Base-by-base conservation (phyloP, 2,329 filamentous ascomycete species). In the Penicillium sp. region DNA sequence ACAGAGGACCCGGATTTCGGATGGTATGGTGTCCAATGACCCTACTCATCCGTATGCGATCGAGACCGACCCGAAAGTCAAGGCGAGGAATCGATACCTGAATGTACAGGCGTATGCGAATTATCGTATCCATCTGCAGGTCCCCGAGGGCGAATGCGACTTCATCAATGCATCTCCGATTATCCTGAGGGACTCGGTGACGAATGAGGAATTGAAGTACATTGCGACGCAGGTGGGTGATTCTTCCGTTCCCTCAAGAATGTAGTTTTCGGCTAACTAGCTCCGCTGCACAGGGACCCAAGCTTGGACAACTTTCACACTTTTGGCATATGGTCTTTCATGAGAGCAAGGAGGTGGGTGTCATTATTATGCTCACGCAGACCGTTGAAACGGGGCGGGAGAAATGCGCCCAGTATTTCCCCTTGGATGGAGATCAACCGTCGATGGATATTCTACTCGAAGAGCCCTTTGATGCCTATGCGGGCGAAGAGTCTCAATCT, bases 291-390 rank as follows among this genome's bases (percentile, higher is more conserved):
- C 13, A 88, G 78, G 95, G 95, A 0, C 95, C 95, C 6, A 96
- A 93, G 69, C 75, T 82, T 58, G 84, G 85, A 26, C 91, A 90
- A 16, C 82, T 89, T 54, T 85, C 88, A 64, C 92, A 96, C 70
- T 90, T 96, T 63, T 99, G 93, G 91, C 91, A 95, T 70, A 99
- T 99, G 95, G 81, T 97, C 35, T 90, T 91, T 72, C 88, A 96
- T 68, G 91, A 96, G 74, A 85, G 81, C n/a, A 75, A 77, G 26
- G 86, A 88, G 46, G 86, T 89, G 2, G 92, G 87, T 1, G 91
- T 98, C 55, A 88, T 98, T 53, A 88, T 98, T 56, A 97, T 98
- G 91, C 85, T 99, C 61, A 99, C 93, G 2, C 91, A 92, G 71
- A 93, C 92, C 26, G 83, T 90, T 69, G 93, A 98, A 75, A 82